Conservation (phyloP, 2,329 filamentous ascomycete species). For the Trichoderma harzianum region DNA sequence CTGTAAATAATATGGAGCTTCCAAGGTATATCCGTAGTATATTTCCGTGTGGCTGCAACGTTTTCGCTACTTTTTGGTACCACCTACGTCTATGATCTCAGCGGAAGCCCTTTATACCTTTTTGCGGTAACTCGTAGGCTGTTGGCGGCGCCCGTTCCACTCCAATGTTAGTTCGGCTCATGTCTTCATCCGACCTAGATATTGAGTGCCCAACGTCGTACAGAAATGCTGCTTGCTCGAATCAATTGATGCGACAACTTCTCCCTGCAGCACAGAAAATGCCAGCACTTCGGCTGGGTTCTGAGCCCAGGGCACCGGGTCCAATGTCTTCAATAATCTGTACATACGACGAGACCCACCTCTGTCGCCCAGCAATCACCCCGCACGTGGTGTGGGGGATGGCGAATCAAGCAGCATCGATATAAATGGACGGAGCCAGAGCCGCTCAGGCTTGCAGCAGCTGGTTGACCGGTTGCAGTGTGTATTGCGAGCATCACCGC, state of each 20-base stretch:
- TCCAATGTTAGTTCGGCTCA: neutral
- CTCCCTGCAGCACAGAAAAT: neutral
- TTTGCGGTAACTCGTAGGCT: neutral
- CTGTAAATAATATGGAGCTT: neutral
- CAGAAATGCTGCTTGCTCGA: neutral
- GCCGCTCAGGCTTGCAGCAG: neutral
- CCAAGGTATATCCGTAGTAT: neutral
- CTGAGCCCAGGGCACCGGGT: neutral
- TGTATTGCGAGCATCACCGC: neutral
- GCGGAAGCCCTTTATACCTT: neutral
- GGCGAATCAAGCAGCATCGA: neutral
- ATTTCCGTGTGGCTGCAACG: neutral
- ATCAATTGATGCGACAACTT: neutral
- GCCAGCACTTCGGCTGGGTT: neutral
- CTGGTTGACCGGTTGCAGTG: neutral
- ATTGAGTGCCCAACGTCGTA: neutral
- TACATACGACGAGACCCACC: neutral
- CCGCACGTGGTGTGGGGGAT: constrained; percentile 10
- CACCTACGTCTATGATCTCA: neutral
- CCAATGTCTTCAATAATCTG: neutral
- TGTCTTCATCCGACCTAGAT: neutral
- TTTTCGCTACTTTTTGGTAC: neutral
- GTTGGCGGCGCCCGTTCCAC: neutral
- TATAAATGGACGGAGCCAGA: neutral
- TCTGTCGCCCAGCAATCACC: neutral